These are phyloP conservation scores for Metroxylon sagu DNA, from an alignment of 176 grass and related monocot genomes.

Conservation along the genomic window DNA sequence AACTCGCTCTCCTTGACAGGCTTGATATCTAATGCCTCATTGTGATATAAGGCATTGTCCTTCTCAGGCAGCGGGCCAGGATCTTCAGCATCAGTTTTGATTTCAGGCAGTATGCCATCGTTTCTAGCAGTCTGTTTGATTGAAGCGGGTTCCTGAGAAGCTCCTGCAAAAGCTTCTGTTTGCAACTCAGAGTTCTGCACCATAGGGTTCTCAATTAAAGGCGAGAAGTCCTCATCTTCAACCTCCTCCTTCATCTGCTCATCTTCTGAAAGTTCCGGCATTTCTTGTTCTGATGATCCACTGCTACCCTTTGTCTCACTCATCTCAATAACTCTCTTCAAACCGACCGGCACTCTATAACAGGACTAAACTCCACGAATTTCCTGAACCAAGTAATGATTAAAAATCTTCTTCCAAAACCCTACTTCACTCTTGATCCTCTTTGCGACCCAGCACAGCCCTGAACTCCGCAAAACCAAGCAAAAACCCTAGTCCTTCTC, in stretches of 20 bases:
- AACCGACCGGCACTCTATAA: background rate
- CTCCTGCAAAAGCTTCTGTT: slow-evolving; percentile 6
- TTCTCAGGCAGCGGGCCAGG: background rate
- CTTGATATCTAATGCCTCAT: slow-evolving; percentile 3
- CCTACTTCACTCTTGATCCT: too few relatives aligned
- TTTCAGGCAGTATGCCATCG: background rate
- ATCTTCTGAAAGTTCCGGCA: slow-evolving; percentile 7
- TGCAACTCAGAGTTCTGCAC: background rate
- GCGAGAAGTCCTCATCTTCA: background rate
- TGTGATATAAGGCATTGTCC: background rate
- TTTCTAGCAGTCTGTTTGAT: background rate
- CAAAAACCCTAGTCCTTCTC: too few relatives aligned
- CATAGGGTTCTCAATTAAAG: slow-evolving; percentile 9
- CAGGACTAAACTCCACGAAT: too few relatives aligned
- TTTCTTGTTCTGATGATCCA: slow-evolving; percentile 7
- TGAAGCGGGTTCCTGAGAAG: background rate
- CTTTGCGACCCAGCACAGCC: too few relatives aligned
- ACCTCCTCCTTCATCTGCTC: background rate
- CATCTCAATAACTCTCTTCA: background rate
- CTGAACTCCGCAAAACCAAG: too few relatives aligned
- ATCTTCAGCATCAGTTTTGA: background rate
- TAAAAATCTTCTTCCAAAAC: too few relatives aligned
- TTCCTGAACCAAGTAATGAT: too few relatives aligned
- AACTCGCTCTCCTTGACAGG: background rate
- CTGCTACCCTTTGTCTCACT: slow-evolving; percentile 2